A percentile compares a stretch with the other conserved stretches of the same genome.
Evolutionary conservation across 345 rosid species (phyloP).

Genomic region (Salix purpurea): DNA sequence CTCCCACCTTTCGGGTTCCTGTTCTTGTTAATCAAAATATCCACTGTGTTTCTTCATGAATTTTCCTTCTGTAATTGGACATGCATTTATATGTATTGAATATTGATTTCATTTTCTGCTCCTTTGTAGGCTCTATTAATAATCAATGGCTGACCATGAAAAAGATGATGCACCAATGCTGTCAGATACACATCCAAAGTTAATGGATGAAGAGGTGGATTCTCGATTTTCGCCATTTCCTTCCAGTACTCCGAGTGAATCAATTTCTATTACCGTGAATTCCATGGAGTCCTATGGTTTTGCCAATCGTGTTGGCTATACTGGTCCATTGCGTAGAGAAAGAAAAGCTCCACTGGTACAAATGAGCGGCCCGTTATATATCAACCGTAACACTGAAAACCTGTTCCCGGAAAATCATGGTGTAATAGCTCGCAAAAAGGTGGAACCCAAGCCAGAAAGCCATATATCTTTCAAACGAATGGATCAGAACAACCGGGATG

Average conservation of each 20-base stretch:
- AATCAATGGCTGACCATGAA: conserved; percentile 45
- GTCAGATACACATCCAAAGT: conserved; percentile 30
- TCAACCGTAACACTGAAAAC: conserved; percentile 33
- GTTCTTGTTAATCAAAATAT: neutral
- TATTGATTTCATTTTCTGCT: neutral
- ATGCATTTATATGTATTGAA: neutral
- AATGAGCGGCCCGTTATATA: conserved; percentile 69
- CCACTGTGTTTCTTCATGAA: neutral
- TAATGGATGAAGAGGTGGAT: conserved; percentile 25
- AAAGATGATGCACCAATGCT: conserved; percentile 68
- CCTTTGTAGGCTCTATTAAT: conserved; percentile 19
- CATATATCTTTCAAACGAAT: conserved; percentile 27
- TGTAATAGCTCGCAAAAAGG: conserved; percentile 10
- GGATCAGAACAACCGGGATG: conserved; percentile 38
- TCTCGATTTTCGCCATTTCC: conserved; percentile 34
- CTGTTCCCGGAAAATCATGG: conserved; percentile 27
- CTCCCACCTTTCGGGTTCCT: neutral
- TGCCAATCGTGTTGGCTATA: conserved; percentile 51
- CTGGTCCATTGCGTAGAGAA: conserved; percentile 76
- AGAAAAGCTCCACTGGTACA: conserved; percentile 47
- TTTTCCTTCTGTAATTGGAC: neutral
- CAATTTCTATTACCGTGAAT: conserved; percentile 50
- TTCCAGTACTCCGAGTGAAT: conserved; percentile 53
- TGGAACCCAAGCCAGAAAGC: conserved; percentile 36
- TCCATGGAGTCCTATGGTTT: conserved; percentile 44